Evolutionary conservation across 140 eudicot genomes (phyloP).

Genomic region (Senecio squalidus): DNA sequence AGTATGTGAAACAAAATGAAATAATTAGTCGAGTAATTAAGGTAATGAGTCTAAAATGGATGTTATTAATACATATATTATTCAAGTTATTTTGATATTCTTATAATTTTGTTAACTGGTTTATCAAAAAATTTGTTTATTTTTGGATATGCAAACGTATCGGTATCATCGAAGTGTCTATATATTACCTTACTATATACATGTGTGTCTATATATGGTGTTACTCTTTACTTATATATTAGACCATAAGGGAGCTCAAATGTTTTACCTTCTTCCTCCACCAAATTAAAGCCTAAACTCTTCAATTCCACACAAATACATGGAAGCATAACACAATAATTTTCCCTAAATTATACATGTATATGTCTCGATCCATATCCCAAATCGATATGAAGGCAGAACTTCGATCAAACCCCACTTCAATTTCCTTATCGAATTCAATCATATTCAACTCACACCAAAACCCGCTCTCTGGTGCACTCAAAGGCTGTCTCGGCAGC

Average conservation of each 20-base stretch:
- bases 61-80: no score
- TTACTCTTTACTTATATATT: conserved; percentile 6
- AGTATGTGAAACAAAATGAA: no score
- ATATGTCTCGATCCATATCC: conserved; percentile 13
- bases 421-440: conserved; percentile 39
- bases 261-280: conserved; percentile 9
- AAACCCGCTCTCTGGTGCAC: conserved; percentile 40
- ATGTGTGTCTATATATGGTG: conserved; percentile 25
- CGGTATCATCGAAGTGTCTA: no score
- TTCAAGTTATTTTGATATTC: no score
- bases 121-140: no score
- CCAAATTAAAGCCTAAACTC: not conserved
- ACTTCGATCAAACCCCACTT: conserved; percentile 36
- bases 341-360: conserved; percentile 9
- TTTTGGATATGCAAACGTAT: no score
- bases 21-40: no score
- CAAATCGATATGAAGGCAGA: conserved; percentile 55
- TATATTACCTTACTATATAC: not conserved
- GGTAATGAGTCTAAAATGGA: no score
- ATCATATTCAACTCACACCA: conserved; percentile 36
- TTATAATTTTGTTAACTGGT: no score
- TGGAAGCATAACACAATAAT: conserved; percentile 4
- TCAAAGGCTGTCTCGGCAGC: conserved; percentile 53
- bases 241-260: not conserved
- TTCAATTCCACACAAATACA: not conserved